Percentiles rank a stretch among this genome's conserved stretches.
Evolutionary conservation across 768 basidiomycete species (phyloP).

Genomic region (Vararia minispora): DNA sequence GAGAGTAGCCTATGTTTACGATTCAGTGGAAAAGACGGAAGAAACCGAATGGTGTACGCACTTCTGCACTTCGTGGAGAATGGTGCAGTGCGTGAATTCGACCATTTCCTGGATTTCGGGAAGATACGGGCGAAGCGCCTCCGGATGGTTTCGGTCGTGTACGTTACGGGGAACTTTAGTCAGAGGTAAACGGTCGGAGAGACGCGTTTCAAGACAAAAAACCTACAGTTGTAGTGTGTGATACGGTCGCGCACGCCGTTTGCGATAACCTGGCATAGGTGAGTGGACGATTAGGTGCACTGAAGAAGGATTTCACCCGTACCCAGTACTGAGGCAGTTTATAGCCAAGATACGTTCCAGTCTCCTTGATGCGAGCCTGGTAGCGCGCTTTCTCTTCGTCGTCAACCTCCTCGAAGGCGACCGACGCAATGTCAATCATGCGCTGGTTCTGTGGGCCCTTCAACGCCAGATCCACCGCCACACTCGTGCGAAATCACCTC

Average conservation of each 20-base stretch:
- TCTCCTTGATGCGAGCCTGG: constrained; percentile 24
- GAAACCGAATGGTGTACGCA: constrained; percentile 26
- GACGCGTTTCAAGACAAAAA: neutral
- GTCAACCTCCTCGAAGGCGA: constrained; percentile 23
- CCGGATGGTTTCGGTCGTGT: constrained; percentile 36
- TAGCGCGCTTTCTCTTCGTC: constrained; percentile 24
- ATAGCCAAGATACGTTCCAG: constrained; percentile 44
- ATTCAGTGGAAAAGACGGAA: neutral
- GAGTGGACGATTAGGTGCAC: neutral
- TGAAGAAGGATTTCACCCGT: constrained; percentile 4
- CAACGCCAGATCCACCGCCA: neutral
- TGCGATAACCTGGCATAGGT: constrained; percentile 39
- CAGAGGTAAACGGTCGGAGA: neutral
- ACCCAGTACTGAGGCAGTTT: constrained; percentile 47
- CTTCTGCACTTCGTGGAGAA: constrained; percentile 27
- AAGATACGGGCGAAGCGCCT: constrained; percentile 35
- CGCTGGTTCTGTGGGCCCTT: constrained; percentile 21
- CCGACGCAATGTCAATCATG: constrained; percentile 26
- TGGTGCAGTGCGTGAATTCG: constrained; percentile 37
- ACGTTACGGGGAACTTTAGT: constrained; percentile 39
- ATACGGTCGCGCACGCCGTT: constrained; percentile 53
- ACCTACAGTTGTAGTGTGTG: constrained; percentile 52
- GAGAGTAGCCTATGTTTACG: constrained; percentile 31
- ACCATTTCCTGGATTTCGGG: constrained; percentile 42
- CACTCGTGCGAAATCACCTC: constrained; percentile 21